Conservation (phyloP, 257 asterid species). For the Solanum ahanhuiri region DNA sequence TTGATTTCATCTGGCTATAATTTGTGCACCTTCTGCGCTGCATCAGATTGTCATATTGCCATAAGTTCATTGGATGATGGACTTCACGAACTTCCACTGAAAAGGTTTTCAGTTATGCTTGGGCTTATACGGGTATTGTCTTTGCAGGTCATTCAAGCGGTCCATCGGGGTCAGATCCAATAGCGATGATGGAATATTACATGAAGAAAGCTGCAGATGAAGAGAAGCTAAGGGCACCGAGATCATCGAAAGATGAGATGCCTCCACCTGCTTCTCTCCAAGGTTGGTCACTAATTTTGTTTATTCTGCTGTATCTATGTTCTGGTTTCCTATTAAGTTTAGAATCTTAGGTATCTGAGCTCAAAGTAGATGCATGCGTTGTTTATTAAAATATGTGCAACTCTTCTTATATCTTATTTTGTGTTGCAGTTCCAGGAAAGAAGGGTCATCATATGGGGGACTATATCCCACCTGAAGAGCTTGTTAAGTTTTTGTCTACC, state of each 20-base stretch:
- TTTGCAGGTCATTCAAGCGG: conserved; percentile 44
- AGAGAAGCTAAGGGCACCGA: conserved; percentile 59
- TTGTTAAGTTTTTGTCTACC: conserved; percentile 66
- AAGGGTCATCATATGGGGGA: conserved; percentile 99
- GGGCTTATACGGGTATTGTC: not conserved
- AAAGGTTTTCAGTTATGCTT: not conserved
- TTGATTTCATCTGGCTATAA: not conserved
- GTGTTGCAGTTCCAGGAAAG: conserved; percentile 29
- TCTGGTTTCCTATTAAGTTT: not conserved
- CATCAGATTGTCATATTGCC: not conserved
- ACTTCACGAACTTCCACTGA: not conserved
- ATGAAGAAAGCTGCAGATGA: conserved; percentile 89
- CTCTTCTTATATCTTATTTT: not conserved
- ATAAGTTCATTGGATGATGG: not conserved
- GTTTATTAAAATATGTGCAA: not conserved
- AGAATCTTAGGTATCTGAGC: not conserved
- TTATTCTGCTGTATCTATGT: not conserved
- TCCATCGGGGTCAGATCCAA: conserved; percentile 56
- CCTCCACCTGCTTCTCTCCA: conserved; percentile 87
- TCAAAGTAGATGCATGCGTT: not conserved
- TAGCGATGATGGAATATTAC: conserved; percentile 94
- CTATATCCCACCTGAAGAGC: conserved; percentile 86
- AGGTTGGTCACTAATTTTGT: conserved; percentile 25
- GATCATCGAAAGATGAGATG: conserved; percentile 85
- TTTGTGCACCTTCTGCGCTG: not conserved